A percentile compares a stretch with the other conserved stretches of the same genome.
These are phyloP conservation scores for Copromyces sp. DNA, from an alignment of 495 filamentous ascomycete genomes.

Conservation along the genomic window DNA sequence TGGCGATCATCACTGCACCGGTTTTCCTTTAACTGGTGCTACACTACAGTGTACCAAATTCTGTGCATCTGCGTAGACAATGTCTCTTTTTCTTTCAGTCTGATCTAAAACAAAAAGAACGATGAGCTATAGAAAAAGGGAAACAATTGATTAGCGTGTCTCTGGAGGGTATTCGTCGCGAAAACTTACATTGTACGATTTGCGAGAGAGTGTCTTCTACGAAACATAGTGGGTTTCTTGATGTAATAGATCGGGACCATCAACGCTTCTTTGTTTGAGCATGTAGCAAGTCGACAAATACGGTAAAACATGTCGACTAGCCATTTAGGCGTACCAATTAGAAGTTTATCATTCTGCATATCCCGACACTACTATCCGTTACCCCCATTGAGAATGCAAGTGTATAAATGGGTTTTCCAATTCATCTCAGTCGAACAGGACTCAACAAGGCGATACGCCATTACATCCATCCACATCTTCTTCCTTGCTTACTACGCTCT, in stretches of 20 bases:
- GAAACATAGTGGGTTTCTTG: background rate
- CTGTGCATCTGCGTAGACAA: background rate
- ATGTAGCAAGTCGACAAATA: background rate
- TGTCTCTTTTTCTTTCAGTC: background rate
- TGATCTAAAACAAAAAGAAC: background rate
- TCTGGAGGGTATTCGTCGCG: background rate
- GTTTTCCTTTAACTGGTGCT: background rate
- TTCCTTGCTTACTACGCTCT: background rate
- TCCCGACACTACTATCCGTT: background rate
- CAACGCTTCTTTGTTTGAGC: background rate
- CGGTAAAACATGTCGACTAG: background rate
- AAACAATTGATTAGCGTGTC: background rate
- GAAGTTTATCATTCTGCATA: background rate
- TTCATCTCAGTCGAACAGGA: background rate
- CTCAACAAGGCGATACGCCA: background rate
- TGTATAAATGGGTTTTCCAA: background rate
- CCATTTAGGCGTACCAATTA: background rate
- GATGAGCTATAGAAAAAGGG: background rate
- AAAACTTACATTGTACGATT: background rate
- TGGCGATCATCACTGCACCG: background rate
- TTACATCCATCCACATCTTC: background rate
- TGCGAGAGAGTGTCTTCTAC: background rate
- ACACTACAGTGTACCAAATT: background rate
- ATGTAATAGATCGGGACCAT: background rate
- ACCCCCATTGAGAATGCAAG: background rate